A percentile compares a stretch with the other conserved stretches of the same genome.
phyloP scores from a whole-genome alignment of 2,329 filamentous ascomycete genomes.

The Leptosphaerulina australis region DNA sequence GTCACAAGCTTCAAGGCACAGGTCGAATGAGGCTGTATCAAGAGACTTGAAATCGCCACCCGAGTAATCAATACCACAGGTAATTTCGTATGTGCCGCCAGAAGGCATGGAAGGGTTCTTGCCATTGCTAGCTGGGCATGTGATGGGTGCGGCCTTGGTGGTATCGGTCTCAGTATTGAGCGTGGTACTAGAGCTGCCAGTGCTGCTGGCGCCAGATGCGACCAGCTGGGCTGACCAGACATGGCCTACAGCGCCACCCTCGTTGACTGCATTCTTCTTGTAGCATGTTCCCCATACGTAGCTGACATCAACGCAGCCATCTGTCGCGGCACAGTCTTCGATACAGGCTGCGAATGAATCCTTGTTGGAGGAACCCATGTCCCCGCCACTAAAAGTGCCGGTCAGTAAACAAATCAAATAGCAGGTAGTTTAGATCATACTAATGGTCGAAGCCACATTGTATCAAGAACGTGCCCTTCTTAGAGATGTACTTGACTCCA shows the following conservation, averaged over 20 bases:
- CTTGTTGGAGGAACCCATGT: slow-evolving; percentile 7
- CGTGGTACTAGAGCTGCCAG: background rate
- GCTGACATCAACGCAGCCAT: slow-evolving; percentile 12
- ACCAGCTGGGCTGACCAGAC: slow-evolving; percentile 13
- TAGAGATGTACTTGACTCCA: slow-evolving; percentile 11
- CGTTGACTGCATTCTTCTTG: slow-evolving; percentile 13
- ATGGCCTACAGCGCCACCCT: slow-evolving; percentile 7
- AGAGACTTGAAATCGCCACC: slow-evolving; percentile 15
- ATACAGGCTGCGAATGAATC: slow-evolving; percentile 16
- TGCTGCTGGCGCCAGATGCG: slow-evolving; percentile 1
- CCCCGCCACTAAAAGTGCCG: background rate
- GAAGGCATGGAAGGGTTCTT: slow-evolving; percentile 8
- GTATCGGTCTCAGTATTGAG: background rate
- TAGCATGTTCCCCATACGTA: slow-evolving; percentile 15
- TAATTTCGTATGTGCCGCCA: slow-evolving; percentile 14
- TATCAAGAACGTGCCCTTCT: slow-evolving; percentile 12
- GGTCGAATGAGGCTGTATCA: slow-evolving; percentile 8
- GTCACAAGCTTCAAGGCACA: slow-evolving; percentile 14
- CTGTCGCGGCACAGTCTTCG: slow-evolving; percentile 11
- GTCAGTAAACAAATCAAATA: background rate
- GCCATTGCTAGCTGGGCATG: slow-evolving; percentile 10
- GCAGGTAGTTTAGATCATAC: background rate
- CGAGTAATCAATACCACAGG: slow-evolving; percentile 8
- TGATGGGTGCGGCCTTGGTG: slow-evolving; percentile 1
- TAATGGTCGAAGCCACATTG: slow-evolving; percentile 14